Conservation (phyloP, 1,139 yeast species). For the Geotrichum carabidarum region DNA sequence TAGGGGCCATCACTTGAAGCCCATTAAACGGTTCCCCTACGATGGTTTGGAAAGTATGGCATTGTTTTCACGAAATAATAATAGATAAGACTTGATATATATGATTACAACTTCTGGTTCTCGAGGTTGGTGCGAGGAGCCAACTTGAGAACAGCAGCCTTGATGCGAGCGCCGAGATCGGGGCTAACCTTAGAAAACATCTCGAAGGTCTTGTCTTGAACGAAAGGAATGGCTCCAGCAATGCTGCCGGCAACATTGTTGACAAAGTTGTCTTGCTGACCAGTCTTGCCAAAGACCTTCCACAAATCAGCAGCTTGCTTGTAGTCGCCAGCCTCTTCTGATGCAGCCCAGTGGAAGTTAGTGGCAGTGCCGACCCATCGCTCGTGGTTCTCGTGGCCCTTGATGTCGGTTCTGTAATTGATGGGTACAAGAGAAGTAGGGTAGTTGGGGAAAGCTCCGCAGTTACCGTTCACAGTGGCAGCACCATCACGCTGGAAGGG, state of each 20-base stretch:
- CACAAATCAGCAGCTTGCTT: constrained; percentile 65
- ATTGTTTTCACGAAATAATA: no score
- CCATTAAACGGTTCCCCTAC: no score
- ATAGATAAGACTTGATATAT: neutral
- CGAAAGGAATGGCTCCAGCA: constrained; percentile 59
- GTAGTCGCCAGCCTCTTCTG: constrained; percentile 58
- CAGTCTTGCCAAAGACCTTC: constrained; percentile 61
- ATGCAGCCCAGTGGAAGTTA: constrained; percentile 74
- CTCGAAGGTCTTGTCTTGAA: constrained; percentile 75
- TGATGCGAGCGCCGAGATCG: constrained; percentile 58
- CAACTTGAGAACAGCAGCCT: constrained; percentile 55
- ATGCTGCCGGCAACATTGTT: constrained; percentile 80
- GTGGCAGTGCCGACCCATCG: constrained; percentile 84
- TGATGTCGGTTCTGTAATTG: constrained; percentile 42
- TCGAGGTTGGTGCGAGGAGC: constrained; percentile 42
- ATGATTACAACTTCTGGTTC: neutral
- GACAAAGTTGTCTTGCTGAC: constrained; percentile 74
- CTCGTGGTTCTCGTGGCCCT: constrained; percentile 63
- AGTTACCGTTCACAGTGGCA: constrained; percentile 70
- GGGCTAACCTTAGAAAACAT: constrained; percentile 71
- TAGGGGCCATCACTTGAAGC: no score
- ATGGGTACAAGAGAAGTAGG: constrained; percentile 46
- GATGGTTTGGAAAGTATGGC: no score
- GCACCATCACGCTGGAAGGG: constrained; percentile 75
- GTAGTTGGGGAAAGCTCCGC: constrained; percentile 74